These are phyloP conservation scores for Trichoderma reesei DNA, from an alignment of 495 filamentous ascomycete genomes.

Conservation along the genomic window DNA sequence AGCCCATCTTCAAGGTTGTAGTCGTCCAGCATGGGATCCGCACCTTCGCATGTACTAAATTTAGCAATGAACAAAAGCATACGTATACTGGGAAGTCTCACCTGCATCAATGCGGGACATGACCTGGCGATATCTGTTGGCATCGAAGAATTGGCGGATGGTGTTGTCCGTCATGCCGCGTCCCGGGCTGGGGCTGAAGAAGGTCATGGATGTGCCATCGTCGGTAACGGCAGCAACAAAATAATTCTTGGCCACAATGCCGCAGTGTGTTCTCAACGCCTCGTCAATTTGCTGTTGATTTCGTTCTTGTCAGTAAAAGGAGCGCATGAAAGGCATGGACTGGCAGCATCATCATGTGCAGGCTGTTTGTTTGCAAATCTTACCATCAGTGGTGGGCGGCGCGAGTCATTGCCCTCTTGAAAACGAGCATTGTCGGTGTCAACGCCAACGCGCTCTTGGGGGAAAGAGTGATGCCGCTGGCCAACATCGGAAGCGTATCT, in stretches of 20 bases:
- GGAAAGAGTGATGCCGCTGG: neutral
- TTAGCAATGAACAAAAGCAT: neutral
- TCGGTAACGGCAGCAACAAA: conserved; percentile 27
- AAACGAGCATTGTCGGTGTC: conserved; percentile 15
- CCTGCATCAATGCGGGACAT: conserved; percentile 15
- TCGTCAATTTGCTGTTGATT: conserved; percentile 27
- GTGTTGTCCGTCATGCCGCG: conserved; percentile 10
- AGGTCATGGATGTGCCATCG: conserved; percentile 23
- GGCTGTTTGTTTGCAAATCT: too few species aligned
- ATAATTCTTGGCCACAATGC: conserved; percentile 26
- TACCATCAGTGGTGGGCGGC: conserved; percentile 16
- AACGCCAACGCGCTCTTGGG: conserved; percentile 2
- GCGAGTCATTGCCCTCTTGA: conserved; percentile 10
- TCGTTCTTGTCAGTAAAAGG: conserved; percentile 9
- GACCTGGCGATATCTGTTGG: conserved; percentile 18
- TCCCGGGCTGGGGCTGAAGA: conserved; percentile 20
- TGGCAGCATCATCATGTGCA: neutral
- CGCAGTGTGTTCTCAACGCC: conserved; percentile 30
- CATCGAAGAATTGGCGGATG: conserved; percentile 25
- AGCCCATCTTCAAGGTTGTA: neutral
- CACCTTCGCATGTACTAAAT: neutral
- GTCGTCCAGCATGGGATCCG: neutral
- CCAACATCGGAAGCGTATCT: conserved; percentile 11
- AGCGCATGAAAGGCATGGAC: neutral
- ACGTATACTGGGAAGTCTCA: conserved; percentile 12